Conservation (phyloP, 352 stramenopile species). For the Globisporangium yorkense region DNA sequence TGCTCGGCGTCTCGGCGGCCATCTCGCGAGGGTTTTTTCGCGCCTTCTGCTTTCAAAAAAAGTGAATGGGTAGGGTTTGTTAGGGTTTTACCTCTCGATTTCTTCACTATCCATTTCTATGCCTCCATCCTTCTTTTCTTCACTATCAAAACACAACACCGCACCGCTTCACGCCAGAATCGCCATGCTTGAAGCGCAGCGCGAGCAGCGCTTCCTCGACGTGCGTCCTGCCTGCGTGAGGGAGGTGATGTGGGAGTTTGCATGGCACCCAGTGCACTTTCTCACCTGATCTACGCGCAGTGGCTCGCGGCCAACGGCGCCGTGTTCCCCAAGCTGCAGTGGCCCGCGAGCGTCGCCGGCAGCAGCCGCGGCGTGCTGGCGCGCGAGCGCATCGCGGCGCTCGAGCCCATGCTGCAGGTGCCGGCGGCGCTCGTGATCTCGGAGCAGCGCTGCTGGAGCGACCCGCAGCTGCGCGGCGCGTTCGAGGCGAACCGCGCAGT, state of each 20-base stretch:
- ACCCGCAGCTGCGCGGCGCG: constrained; percentile 39
- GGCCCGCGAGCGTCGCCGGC: constrained; percentile 39
- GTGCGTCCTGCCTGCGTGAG: constrained; percentile 5
- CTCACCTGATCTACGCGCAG: constrained; percentile 1
- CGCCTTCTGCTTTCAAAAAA: not conserved
- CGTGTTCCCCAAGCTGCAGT: constrained; percentile 71
- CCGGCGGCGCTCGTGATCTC: constrained; percentile 68
- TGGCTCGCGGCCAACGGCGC: constrained; percentile 74
- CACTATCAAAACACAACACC: not conserved
- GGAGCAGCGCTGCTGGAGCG: constrained; percentile 48
- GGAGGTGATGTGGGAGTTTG: not conserved
- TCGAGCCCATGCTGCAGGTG: constrained; percentile 67
- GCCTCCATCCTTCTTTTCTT: not conserved
- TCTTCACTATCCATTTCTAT: not conserved
- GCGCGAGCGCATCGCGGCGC: constrained; percentile 34
- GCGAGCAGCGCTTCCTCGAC: constrained; percentile 47
- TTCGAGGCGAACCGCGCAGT: constrained; percentile 53
- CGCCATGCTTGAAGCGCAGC: constrained; percentile 1
- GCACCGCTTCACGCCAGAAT: not conserved
- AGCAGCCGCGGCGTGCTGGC: constrained; percentile 63
- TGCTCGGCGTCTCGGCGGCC: constrained; percentile 4
- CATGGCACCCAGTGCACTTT: not conserved
- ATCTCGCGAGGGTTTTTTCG: not conserved
- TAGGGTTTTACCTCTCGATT: not conserved
- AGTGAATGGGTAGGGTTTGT: not conserved